Evolutionary conservation across 2,329 filamentous ascomycete genomes (phyloP).

Genomic region (Fusarium nelsonii): DNA sequence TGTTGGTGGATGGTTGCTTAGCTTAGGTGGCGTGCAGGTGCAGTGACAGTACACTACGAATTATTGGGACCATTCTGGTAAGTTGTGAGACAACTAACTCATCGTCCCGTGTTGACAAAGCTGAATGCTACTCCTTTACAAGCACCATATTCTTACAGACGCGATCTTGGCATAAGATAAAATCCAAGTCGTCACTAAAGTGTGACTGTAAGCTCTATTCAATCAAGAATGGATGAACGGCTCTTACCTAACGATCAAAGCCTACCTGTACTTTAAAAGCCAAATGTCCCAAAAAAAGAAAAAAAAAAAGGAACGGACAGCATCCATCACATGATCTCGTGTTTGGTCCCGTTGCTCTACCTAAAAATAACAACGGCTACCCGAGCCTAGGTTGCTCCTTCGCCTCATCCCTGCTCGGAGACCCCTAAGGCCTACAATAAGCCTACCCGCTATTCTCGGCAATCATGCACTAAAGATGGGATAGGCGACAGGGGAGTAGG

Average conservation of each 20-base stretch:
- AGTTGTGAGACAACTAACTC: not conserved
- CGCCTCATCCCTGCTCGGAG: constrained; percentile 23
- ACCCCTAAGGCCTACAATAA: constrained; percentile 24
- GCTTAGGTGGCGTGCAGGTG: not conserved
- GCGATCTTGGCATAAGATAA: not conserved
- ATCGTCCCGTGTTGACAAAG: constrained; percentile 17
- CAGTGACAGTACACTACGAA: not conserved
- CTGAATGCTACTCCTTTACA: constrained; percentile 1
- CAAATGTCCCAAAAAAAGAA: not conserved
- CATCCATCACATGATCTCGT: constrained; percentile 50
- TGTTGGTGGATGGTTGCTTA: constrained; percentile 1
- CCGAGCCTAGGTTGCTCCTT: constrained; percentile 3
- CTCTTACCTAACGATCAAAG: constrained; percentile 19
- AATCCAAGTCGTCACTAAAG: constrained; percentile 11
- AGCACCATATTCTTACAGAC: not conserved
- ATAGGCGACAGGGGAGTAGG: constrained; percentile 6
- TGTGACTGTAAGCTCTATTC: not conserved
- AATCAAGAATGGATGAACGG: constrained; percentile 1
- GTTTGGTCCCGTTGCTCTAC: constrained; percentile 31
- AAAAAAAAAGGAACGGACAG: constrained; percentile 2
- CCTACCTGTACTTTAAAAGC: not conserved
- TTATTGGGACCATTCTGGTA: constrained; percentile 9
- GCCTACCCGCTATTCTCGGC: constrained; percentile 38
- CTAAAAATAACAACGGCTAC: constrained; percentile 45
- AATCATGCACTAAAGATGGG: constrained; percentile 41